These are phyloP conservation scores for Rhodocollybia butyracea DNA, from an alignment of 768 basidiomycete genomes.

Conservation along the genomic window DNA sequence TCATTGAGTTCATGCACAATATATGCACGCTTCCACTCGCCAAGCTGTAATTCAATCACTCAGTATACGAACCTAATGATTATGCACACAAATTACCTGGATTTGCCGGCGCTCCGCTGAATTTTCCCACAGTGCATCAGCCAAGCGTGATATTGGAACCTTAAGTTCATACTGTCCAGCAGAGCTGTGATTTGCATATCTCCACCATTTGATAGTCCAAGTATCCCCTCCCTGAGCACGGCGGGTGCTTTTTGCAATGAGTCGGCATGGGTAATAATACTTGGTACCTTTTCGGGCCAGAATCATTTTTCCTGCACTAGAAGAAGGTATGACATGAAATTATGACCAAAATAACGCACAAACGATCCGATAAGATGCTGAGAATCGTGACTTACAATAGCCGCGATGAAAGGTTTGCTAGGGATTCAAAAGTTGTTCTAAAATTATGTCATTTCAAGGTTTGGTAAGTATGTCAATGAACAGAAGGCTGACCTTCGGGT, in stretches of 20 bases:
- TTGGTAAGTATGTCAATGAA: neutral
- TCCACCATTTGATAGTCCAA: neutral
- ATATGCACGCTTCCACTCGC: neutral
- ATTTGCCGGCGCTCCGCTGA: neutral
- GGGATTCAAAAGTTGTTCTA: neutral
- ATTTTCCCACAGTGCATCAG: neutral
- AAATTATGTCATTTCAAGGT: neutral
- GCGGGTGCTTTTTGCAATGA: neutral
- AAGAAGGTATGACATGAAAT: neutral
- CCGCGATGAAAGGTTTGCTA: neutral
- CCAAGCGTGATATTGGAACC: neutral
- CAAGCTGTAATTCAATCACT: neutral
- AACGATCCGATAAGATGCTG: too few species aligned
- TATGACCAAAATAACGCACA: neutral
- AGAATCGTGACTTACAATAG: neutral
- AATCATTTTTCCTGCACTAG: neutral
- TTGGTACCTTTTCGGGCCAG: neutral
- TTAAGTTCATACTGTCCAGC: neutral
- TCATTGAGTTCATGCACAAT: neutral
- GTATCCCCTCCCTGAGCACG: too few species aligned
- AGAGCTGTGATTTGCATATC: neutral
- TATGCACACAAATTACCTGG: neutral
- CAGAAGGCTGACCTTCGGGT: neutral
- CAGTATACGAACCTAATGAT: neutral
- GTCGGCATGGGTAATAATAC: neutral